A percentile compares a stretch with the other conserved stretches of the same genome.
Conservation (phyloP, 345 rosid genomes). For the Salix exigua region DNA sequence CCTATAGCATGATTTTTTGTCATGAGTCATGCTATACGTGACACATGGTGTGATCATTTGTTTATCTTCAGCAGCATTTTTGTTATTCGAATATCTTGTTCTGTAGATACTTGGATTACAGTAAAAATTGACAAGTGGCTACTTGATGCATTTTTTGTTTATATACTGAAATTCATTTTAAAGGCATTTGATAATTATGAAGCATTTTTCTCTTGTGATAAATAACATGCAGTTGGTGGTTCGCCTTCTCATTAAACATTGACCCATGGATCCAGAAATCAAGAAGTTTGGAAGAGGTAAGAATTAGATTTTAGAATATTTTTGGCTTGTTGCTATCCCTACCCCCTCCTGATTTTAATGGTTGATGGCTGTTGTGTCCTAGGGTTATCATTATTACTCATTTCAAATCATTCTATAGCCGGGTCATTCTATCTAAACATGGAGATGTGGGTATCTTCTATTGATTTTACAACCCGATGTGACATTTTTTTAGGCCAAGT, state of each 20-base stretch:
- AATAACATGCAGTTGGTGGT: slow-evolving; percentile 38
- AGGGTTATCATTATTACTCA: not conserved
- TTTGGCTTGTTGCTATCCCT: not conserved
- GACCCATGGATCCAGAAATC: slow-evolving; percentile 61
- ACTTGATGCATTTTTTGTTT: not conserved
- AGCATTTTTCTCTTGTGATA: not conserved
- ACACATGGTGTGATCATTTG: not conserved
- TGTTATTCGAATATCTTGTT: not conserved
- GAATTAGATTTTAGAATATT: slow-evolving; percentile 13
- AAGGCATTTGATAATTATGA: not conserved
- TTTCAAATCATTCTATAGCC: not conserved
- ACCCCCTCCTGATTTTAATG: not conserved
- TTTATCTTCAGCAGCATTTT: not conserved
- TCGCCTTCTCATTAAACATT: slow-evolving; percentile 19
- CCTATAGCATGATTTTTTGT: not conserved
- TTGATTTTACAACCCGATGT: too few species aligned
- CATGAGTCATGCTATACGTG: not conserved
- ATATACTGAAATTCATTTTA: not conserved
- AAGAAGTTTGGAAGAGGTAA: slow-evolving; percentile 69
- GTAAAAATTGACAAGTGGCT: not conserved
- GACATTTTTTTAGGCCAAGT: not conserved
- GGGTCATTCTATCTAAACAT: not conserved
- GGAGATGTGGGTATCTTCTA: too few species aligned
- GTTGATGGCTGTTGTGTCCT: not conserved
- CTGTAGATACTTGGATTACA: not conserved